Evolutionary conservation across 2,329 filamentous ascomycete genomes (phyloP), one percentile per base, ranked within the genome.

Genomic region (Fusarium concolor): DNA sequence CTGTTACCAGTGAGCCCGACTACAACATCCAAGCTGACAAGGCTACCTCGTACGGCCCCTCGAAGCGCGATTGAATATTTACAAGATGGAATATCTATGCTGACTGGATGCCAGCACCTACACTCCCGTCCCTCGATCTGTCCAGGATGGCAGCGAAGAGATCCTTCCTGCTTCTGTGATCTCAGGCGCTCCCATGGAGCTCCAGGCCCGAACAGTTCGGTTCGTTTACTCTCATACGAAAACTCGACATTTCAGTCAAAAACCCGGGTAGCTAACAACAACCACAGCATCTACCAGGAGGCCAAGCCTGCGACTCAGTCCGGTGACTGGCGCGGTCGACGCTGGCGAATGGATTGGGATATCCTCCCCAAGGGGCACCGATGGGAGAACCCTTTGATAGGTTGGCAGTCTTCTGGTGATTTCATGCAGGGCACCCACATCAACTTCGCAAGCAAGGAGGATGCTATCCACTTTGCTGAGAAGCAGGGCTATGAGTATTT

Each of bases 401-500:
- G 96, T 64, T 99, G 96, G 96, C 94, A 97, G 79, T 98, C 95
- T 24, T 96, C 94, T 18, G 95, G 87, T 56, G 96, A 99, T 80
- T 89, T 89, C 77, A 96, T 99, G 93, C 94, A 99, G 80, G 95
- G 94, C 76, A 97, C 94, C 47, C 88, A 94, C 78, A 81, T 99
- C 75, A 90, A 90, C 80, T 99, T 99, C 87, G 92, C 92, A 80
- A 87, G 85, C 74, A 98, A 97, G 85, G 94, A 98, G 79, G 95
- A 97, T 74, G 96, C 96, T 70, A 95, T 99, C 75, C 84, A 86
- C 61, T 99, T 99, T 77, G 96, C 96, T 24, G 92, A 98, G 84
- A 99, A 98, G 87, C 96, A 99, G 81, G 96, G 96, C 35, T 99
- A 99, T 79, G 95, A 99, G 79, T 99, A 97, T 82, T 98, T 96